phyloP scores from a whole-genome alignment of 805 yeast genomes.

The Cyberlindnera bimundalis region DNA sequence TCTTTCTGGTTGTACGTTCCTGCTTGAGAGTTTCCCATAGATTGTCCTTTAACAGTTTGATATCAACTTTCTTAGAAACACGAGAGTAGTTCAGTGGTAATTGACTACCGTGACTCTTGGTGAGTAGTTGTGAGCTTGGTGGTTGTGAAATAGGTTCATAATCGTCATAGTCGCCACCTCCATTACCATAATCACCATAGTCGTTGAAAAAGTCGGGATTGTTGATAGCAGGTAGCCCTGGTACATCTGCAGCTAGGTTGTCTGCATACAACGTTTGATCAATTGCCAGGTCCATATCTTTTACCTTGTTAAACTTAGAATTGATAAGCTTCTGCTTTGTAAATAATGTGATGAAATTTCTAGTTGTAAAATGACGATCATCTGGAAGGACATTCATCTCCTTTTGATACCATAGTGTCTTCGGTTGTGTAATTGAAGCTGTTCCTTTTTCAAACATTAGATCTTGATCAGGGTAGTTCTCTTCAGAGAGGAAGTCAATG shows the following conservation, averaged over 20 bases:
- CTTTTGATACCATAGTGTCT: conserved; percentile 37
- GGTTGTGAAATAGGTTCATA: conserved; percentile 26
- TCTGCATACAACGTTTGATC: conserved; percentile 73
- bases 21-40: conserved; percentile 59
- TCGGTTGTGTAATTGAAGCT: conserved; percentile 37
- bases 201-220: conserved; percentile 39
- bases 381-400: conserved; percentile 59
- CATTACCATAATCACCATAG: conserved; percentile 32
- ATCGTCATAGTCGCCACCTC: conserved; percentile 30
- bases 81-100: conserved; percentile 57
- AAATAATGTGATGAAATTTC: conserved; percentile 62
- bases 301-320: conserved; percentile 29
- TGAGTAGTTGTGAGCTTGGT: conserved; percentile 22
- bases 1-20: conserved; percentile 15
- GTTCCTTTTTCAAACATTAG: conserved; percentile 39
- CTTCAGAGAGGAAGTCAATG: conserved; percentile 43
- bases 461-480: conserved; percentile 36
- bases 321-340: conserved; percentile 56
- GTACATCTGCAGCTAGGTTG: conserved; percentile 38
- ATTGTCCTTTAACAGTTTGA: conserved; percentile 69
- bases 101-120: conserved; percentile 23
- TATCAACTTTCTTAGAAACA: conserved; percentile 77
- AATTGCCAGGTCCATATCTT: conserved; percentile 34
- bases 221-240: conserved; percentile 24
- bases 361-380: conserved; percentile 70